These are phyloP conservation scores for Suhomyces terraborum DNA, from an alignment of 1,139 yeast genomes.

Conservation along the genomic window DNA sequence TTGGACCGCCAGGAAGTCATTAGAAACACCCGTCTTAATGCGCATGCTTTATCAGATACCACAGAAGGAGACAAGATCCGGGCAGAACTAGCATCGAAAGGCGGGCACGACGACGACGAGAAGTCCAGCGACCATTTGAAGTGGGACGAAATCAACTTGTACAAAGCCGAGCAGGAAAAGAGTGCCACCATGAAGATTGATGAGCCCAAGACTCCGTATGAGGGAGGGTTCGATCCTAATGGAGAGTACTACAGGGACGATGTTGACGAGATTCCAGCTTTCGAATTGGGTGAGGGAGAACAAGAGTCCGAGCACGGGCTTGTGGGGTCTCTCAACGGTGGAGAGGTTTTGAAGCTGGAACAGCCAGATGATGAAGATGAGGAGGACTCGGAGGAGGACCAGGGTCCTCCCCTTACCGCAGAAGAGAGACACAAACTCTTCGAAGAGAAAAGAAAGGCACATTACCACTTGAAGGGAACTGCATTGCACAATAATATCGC, in stretches of 20 bases:
- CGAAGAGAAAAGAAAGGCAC: slow-evolving; percentile 75
- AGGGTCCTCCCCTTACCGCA: slow-evolving; percentile 32
- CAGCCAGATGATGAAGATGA: slow-evolving; percentile 37
- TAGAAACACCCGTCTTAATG: slow-evolving; percentile 44
- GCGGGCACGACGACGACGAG: slow-evolving; percentile 5
- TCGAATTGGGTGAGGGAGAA: slow-evolving; percentile 45
- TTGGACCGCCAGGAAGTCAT: slow-evolving; percentile 50
- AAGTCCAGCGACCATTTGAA: slow-evolving; percentile 42
- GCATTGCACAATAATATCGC: slow-evolving; percentile 45
- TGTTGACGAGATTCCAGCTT: slow-evolving; percentile 51
- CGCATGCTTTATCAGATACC: slow-evolving; percentile 35
- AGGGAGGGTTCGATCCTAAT: slow-evolving; percentile 85
- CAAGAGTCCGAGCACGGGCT: slow-evolving; percentile 27
- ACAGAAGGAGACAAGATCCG: slow-evolving; percentile 43
- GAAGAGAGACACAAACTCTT: slow-evolving; percentile 68
- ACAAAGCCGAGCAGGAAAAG: slow-evolving; percentile 68
- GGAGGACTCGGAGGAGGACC: slow-evolving; percentile 31
- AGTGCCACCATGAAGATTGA: slow-evolving; percentile 81
- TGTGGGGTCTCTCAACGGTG: slow-evolving; percentile 40
- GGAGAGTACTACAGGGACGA: slow-evolving; percentile 80
- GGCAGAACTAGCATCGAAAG: slow-evolving; percentile 38
- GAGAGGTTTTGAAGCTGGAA: slow-evolving; percentile 36
- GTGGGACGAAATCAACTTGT: slow-evolving; percentile 76
- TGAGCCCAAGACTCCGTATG: slow-evolving; percentile 97
- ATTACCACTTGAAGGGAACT: slow-evolving; percentile 70